Conservation (phyloP, 2,329 filamentous ascomycete genomes). For the Domatiomyces catenatus region DNA sequence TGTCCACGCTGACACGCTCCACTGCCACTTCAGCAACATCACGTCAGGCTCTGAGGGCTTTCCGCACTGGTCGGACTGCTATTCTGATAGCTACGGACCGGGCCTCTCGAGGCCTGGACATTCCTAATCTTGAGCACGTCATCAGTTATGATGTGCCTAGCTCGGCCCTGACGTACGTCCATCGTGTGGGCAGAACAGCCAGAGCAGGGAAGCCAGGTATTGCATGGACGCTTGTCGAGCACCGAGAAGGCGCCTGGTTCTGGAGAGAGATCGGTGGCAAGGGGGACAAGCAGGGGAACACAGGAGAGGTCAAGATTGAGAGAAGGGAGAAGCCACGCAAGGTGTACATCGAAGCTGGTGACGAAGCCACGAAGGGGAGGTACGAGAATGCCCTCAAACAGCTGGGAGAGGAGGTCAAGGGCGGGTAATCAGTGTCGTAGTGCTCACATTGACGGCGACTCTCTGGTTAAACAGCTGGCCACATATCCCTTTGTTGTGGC, state of each 20-base stretch:
- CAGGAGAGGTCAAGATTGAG: not conserved
- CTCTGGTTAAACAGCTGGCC: not conserved
- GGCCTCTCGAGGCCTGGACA: constrained; percentile 84
- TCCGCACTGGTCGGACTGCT: constrained; percentile 76
- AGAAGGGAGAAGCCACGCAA: constrained; percentile 7
- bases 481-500: not conserved
- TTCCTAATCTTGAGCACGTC: constrained; percentile 77
- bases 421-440: not conserved
- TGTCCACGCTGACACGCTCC: constrained; percentile 65
- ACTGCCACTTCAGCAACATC: constrained; percentile 19
- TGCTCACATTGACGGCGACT: not conserved
- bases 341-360: constrained; percentile 6
- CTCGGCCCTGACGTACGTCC: constrained; percentile 92
- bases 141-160: constrained; percentile 91
- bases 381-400: constrained; percentile 14
- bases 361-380: constrained; percentile 3
- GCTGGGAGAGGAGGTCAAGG: constrained; percentile 11
- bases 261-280: constrained; percentile 57
- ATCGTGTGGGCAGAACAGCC: constrained; percentile 87
- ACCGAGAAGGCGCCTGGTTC: constrained; percentile 81
- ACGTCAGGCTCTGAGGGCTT: constrained; percentile 68
- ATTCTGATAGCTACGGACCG: constrained; percentile 93
- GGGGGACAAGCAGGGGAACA: constrained; percentile 19
- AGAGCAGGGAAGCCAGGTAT: constrained; percentile 68
- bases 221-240: constrained; percentile 73